phyloP scores from a whole-genome alignment of 345 rosid genomes.

The Carallia pectinifolia region DNA sequence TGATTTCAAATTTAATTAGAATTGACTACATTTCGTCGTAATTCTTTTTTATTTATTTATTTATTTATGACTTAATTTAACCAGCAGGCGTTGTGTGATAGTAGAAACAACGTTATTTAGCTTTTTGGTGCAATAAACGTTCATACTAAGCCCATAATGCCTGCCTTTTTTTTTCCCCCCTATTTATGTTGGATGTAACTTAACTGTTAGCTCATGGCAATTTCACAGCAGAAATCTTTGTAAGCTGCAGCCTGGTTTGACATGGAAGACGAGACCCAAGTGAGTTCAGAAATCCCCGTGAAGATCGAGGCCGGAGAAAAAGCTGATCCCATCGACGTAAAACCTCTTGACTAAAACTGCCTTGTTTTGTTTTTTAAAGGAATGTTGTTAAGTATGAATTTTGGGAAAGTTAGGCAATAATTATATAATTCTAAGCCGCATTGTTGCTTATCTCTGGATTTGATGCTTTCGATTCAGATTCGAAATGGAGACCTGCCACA shows the following conservation, averaged over 20 bases:
- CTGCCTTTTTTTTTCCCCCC: neutral
- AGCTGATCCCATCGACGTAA: conserved; percentile 55
- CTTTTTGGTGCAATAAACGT: no score
- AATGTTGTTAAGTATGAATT: neutral
- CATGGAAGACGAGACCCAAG: conserved; percentile 64
- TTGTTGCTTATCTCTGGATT: neutral
- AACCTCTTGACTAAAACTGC: neutral
- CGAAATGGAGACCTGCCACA: conserved; percentile 46
- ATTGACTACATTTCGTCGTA: no score
- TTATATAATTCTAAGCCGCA: no score
- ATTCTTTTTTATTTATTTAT: no score
- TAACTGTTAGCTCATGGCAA: neutral
- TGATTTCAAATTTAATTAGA: no score
- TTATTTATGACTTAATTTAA: no score
- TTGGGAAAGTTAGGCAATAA: neutral
- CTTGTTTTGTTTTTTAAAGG: neutral
- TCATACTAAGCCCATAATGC: no score
- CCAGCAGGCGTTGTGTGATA: no score
- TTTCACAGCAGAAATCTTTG: conserved; percentile 9
- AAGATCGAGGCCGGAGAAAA: conserved; percentile 38
- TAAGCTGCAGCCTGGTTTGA: conserved; percentile 8
- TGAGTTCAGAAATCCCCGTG: conserved; percentile 53
- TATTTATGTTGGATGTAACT: neutral
- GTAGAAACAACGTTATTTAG: no score
- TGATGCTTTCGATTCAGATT: conserved; percentile 29